Evolutionary conservation across 306 rosid genomes (phyloP).

Genomic region (Delonix regia): DNA sequence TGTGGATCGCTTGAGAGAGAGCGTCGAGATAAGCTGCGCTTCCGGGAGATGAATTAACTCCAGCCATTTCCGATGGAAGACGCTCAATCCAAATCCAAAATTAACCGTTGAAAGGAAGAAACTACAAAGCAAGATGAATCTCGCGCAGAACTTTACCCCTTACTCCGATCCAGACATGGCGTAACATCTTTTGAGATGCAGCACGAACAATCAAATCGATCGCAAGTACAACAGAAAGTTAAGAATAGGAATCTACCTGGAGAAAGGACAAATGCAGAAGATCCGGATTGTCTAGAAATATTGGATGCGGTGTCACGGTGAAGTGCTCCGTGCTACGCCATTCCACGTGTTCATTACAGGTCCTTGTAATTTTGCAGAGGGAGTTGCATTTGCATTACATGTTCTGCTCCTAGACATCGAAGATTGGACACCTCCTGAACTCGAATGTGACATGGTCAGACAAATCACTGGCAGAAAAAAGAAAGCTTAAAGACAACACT

Average conservation of each 20-base stretch:
- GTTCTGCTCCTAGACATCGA: neutral
- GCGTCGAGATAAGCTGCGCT: slow-evolving; percentile 81
- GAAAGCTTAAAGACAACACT: no score
- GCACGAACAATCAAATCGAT: neutral
- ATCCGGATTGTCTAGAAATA: no score
- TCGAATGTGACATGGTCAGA: no score
- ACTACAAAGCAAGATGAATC: neutral
- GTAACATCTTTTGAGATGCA: slow-evolving; percentile 18
- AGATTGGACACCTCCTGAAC: neutral
- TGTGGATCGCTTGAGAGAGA: slow-evolving; percentile 81
- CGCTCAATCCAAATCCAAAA: slow-evolving; percentile 20
- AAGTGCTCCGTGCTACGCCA: neutral
- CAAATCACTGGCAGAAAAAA: no score
- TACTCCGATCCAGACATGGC: slow-evolving; percentile 44
- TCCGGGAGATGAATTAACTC: slow-evolving; percentile 53
- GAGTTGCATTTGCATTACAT: neutral
- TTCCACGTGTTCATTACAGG: neutral
- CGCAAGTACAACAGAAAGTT: neutral
- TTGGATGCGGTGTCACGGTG: neutral
- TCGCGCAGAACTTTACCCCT: slow-evolving; percentile 31
- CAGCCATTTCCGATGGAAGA: slow-evolving; percentile 27
- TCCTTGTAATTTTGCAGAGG: neutral
- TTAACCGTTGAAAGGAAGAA: slow-evolving; percentile 20
- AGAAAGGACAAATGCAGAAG: neutral
- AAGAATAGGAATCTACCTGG: neutral